phyloP scores from a whole-genome alignment of 192 early-diverging fungal genomes.

The Entomortierella beljakovae region DNA sequence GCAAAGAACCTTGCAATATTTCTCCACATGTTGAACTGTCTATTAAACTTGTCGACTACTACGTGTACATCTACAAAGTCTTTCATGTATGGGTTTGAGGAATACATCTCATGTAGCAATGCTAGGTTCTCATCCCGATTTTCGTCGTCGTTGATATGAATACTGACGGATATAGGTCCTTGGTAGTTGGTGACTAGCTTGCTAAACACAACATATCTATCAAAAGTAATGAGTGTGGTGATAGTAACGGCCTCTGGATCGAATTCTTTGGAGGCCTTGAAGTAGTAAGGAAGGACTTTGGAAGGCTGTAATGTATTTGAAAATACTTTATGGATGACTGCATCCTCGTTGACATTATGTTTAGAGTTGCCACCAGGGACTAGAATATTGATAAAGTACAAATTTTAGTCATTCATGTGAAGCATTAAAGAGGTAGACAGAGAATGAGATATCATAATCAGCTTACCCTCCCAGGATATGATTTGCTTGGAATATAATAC shows the following conservation, averaged over 20 bases:
- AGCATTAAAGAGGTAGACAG: neutral
- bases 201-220: conserved; percentile 56
- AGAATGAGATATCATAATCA: neutral
- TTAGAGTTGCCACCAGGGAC: neutral
- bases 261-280: conserved; percentile 56
- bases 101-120: conserved; percentile 60
- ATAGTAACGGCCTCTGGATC: conserved; percentile 67
- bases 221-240: conserved; percentile 63
- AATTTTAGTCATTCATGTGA: neutral
- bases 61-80: conserved; percentile 68
- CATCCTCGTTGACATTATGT: conserved; percentile 13
- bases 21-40: conserved; percentile 75
- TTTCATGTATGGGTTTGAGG: conserved; percentile 58
- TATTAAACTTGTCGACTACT: conserved; percentile 67
- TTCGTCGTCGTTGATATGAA: conserved; percentile 67
- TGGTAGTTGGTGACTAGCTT: conserved; percentile 48
- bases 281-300: conserved; percentile 71
- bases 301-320: conserved; percentile 66
- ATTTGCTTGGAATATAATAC: conserved; percentile 27
- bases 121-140: conserved; percentile 53
- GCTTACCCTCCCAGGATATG: conserved; percentile 38
- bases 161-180: conserved; percentile 66
- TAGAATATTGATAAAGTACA: neutral
- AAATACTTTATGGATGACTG: conserved; percentile 59
- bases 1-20: conserved; percentile 74